These are phyloP conservation scores for Trametes polyzona DNA, from an alignment of 1,284 basidiomycete genomes.

Conservation along the genomic window DNA sequence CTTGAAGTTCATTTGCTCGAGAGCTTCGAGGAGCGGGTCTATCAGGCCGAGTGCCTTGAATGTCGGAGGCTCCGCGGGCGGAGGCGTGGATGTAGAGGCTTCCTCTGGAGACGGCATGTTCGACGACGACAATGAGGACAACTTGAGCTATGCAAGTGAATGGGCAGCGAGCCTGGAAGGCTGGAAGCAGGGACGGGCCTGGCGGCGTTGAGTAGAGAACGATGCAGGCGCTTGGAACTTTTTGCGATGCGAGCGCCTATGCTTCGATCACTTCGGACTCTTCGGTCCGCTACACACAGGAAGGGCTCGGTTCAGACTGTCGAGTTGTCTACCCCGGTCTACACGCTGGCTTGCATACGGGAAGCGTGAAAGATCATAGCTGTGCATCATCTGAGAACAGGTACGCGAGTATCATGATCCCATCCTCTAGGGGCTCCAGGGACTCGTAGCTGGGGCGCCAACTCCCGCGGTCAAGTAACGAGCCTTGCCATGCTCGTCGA, in stretches of 20 bases:
- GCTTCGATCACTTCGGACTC: neutral
- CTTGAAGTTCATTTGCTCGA: conserved; percentile 84
- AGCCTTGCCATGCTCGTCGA: conserved; percentile 56
- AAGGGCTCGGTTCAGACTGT: too few relatives aligned
- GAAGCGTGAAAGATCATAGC: too few relatives aligned
- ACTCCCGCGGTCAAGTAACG: conserved; percentile 64
- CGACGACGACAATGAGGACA: neutral
- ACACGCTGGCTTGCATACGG: too few relatives aligned
- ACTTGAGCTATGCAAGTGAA: neutral
- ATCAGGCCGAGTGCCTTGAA: conserved; percentile 87
- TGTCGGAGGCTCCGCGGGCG: conserved; percentile 29
- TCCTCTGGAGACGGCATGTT: conserved; percentile 51
- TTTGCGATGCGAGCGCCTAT: neutral
- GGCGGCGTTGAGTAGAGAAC: conserved; percentile 6
- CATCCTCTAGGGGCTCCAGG: conserved; percentile 55
- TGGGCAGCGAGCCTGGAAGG: neutral
- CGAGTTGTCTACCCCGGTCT: too few relatives aligned
- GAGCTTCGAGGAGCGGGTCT: conserved; percentile 86
- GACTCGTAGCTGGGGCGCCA: conserved; percentile 59
- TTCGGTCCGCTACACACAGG: too few relatives aligned
- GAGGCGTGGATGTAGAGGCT: conserved; percentile 54
- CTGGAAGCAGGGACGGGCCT: neutral
- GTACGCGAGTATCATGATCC: neutral
- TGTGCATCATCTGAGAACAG: too few relatives aligned
- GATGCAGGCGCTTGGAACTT: conserved; percentile 7